Evolutionary conservation across 1,284 basidiomycete genomes (phyloP), one percentile per base, ranked within the genome.

Genomic region (Pisolithus thermaeus): DNA sequence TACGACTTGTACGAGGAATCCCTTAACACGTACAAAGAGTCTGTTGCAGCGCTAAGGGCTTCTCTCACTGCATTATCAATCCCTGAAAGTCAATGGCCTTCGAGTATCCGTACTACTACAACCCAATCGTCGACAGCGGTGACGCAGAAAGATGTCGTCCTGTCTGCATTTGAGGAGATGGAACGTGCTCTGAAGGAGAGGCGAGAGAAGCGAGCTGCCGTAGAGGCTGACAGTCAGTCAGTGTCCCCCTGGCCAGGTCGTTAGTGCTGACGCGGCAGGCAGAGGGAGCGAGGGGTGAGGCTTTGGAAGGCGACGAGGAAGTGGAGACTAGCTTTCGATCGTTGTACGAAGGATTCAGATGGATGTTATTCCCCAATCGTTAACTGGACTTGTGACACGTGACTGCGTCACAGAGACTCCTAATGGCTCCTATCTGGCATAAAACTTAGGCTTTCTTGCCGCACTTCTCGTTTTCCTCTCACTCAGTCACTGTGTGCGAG

Each of bases 1-100:
- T 89, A 94, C 65, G 91, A 92, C 59, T 70, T 94, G 25, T 92
- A 94, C 67, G 81, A 87, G 50, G 90, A 92, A 46, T 81, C 87
- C 1, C 67, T 91, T 3, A 72, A 76, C n/a, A 74, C 74, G 11
- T 92, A 92, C 68, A 76, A 78, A 32, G 70, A 75, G 7, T 74
- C 82, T 1, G 58, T 93, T 1, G 61, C 62, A 1, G 60, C 71
- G 0, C 70, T 92, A 2, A 79, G 78, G 12, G 55, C 65, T 3
- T 72, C 78, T 4, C 77, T 94, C 7, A 50, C 60, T 2, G 62
- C 68, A 0, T 67, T 76, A 45, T 65, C 70, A 40, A 73, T 91
- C 36, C 79, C 84, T 1, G 69, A 79, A 53, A 54, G 62, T 0
- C 72, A 86, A 55, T 95, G 92, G 92, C 88, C 90, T 0, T 47